Evolutionary conservation across 306 rosid species (phyloP).

Genomic region (Sesbania bispinosa): DNA sequence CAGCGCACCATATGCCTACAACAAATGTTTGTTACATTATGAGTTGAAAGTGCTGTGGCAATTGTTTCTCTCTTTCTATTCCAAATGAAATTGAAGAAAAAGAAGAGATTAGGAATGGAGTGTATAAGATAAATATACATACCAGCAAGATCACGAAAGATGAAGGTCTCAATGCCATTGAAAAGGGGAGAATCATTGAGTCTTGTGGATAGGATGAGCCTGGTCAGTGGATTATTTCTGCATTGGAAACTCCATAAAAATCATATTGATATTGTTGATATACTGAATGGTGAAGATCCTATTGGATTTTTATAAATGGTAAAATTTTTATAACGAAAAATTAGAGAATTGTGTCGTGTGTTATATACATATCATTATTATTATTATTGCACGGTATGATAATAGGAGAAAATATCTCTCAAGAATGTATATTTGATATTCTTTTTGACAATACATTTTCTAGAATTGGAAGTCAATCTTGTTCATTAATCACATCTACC

Average conservation of each 20-base stretch:
- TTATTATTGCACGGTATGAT: not conserved
- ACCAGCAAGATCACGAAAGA: slow-evolving; percentile 8
- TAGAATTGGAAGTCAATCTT: not conserved
- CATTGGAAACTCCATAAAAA: not conserved
- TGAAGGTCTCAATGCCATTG: slow-evolving; percentile 16
- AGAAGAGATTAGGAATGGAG: not conserved
- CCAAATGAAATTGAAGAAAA: not conserved
- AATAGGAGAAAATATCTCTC: not conserved
- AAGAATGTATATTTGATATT: not conserved
- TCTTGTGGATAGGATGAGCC: not conserved
- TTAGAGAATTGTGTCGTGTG: not conserved
- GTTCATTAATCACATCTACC: not conserved
- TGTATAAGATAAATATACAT: not conserved
- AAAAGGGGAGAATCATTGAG: slow-evolving; percentile 6
- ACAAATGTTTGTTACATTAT: slow-evolving; percentile 16
- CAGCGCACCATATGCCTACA: slow-evolving; percentile 24
- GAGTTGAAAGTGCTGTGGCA: too few species aligned
- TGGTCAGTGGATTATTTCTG: not conserved
- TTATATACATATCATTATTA: too few species aligned
- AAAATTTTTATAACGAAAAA: not conserved
- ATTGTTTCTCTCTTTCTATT: not conserved
- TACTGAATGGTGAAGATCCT: not conserved
- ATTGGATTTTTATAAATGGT: not conserved
- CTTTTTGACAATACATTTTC: not conserved
- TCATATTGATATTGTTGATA: not conserved